Evolutionary conservation across 106 monocot species (phyloP), one percentile per base, ranked within the genome.

Genomic region (Acorus gramineus): DNA sequence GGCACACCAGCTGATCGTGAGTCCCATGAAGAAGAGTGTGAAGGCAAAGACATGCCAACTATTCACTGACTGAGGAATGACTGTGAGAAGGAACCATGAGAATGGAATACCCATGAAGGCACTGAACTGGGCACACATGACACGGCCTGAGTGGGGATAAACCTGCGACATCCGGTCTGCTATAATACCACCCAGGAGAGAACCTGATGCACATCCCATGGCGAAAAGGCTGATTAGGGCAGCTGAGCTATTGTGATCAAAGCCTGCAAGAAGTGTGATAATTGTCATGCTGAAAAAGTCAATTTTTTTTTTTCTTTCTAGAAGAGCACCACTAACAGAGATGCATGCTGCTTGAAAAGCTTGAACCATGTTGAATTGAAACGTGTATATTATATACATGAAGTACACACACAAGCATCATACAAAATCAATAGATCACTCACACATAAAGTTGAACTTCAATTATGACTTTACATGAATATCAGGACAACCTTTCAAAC

Each of bases 101-200:
- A 98, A 98, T 2, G 91, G 91, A 51, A 98, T 78, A 72, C 96
- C 87, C 78, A 88, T 87, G 79, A 88, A 91, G 48, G 87, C 87
- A 65, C 96, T 98, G 71, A 98, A 98, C 57, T 98, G 96, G 4
- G 96, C 96, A 49, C 87, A 88, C 81, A 91, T 88, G 53, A 88
- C 62, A 14, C 96, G 87, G 44, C 86, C 91, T 1, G 80, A 59
- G 61, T 87, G 64, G 2, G 96, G 87, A 56, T 79, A 87, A 56
- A 65, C 7, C 4, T n/a, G 50, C 4, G 91, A 87, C 7, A 87
- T 12, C 49, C 75, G 58, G 62, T 98, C 96, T 28, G 83, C 96
- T 63, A 88, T 68, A 6, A 83, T 44, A 10, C 96, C 96, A 1
- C 91, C 96, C 2, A 91, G 64, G 43, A 98, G 69, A 2, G 85